Percentiles rank a stretch among this genome's conserved stretches.
These are phyloP conservation scores for Auricularia heimuer DNA, from an alignment of 768 basidiomycete species.

Conservation along the genomic window DNA sequence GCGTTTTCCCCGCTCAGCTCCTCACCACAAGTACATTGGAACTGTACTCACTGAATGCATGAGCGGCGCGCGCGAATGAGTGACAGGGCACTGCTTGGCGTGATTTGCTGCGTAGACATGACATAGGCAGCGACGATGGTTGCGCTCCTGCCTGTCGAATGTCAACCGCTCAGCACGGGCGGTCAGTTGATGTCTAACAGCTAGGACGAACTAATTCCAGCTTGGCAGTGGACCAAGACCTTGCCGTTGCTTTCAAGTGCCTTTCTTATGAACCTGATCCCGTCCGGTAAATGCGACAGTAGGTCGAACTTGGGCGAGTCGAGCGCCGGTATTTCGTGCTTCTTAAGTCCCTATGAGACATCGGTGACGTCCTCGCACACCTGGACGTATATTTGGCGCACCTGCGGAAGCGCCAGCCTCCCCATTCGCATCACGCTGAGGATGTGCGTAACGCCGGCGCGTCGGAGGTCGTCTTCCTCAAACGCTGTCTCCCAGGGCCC, in stretches of 20 bases:
- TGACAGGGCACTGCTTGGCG: conserved; percentile 53
- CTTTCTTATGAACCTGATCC: conserved; percentile 73
- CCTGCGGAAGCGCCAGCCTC: not conserved
- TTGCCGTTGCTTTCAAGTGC: conserved; percentile 67
- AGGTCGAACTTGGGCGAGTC: conserved; percentile 1
- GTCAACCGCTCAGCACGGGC: not conserved
- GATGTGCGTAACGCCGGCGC: not conserved
- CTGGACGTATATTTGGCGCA: not conserved
- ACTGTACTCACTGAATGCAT: conserved; percentile 49
- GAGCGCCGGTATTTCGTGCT: not conserved
- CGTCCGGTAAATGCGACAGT: conserved; percentile 40
- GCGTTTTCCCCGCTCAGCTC: no score
- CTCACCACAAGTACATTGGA: not conserved
- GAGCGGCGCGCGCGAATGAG: conserved; percentile 63
- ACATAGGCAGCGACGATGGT: conserved; percentile 83
- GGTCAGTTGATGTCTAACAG: not conserved
- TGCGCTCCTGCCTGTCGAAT: conserved; percentile 58
- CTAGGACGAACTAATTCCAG: conserved; percentile 67
- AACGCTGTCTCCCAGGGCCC: not conserved
- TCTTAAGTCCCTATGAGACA: not conserved
- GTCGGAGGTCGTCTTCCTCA: not conserved
- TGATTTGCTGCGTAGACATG: conserved; percentile 59
- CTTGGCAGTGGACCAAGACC: conserved; percentile 84
- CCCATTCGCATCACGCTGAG: not conserved
- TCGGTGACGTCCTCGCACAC: not conserved